Base-by-base conservation (phyloP, 2,329 filamentous ascomycete species). In the Pestalotiopsis sp. region DNA sequence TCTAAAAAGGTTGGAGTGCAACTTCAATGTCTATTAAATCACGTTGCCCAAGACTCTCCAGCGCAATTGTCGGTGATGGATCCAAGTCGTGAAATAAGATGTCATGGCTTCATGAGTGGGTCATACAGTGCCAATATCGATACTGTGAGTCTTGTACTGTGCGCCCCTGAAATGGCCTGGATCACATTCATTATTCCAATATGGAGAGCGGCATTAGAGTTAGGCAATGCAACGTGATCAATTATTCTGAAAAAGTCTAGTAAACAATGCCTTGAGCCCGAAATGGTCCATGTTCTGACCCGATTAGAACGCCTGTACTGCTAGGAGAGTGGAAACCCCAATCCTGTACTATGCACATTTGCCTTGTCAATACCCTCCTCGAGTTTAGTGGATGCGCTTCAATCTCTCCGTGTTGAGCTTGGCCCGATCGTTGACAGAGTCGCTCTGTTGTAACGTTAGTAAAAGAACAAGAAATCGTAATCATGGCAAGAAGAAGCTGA, bases 351-450 rank as follows among this genome's bases (percentile, higher is more conserved):
- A 52, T 52, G 45, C 31, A 23, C 31, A 17, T 27, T 60, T 14
- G 31, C 31, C 13, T 36, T 14, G 25, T 12, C 25, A 20, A 60
- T 60, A 20, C 9, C 31, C 64, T 20, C 27, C 45, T n/a, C 49
- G 45, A 17, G 39, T 64, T 68, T 68, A 70, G 27, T 61, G 80
- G 72, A 91, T 90, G 64, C 91, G 86, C 75, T 92, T 89, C 79
- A 94, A 79, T 73, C 89, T 87, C 75, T 91, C 89, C 72, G 92
- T 86, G 83, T 95, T 95, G 87, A 93, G 90, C 69, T 90, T 89
- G 75, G 95, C 93, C 76, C 92, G 88, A 73, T 95, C 92, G 79
- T 94, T 92, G 73, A 97, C 93, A 74, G 86, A 87, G 78, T 97
- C 94, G 81, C 91, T 95, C 93, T 93, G 79, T 66, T 66, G 57